These are phyloP conservation scores for Alternaria postmessia DNA, from an alignment of 2,329 filamentous ascomycete species.

Conservation along the genomic window DNA sequence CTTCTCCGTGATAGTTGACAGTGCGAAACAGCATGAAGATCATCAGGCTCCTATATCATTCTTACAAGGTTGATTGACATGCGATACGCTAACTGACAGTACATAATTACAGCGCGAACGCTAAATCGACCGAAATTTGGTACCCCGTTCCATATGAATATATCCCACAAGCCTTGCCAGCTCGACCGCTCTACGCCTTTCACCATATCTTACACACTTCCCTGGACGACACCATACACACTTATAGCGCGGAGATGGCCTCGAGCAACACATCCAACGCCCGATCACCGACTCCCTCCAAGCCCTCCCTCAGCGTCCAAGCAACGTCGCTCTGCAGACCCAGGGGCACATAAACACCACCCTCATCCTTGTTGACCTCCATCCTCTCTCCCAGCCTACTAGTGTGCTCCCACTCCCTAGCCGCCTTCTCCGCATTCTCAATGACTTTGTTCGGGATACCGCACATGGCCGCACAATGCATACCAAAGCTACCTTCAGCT, in stretches of 20 bases:
- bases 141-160: conserved; percentile 5
- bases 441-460: conserved; percentile 87
- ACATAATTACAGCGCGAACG: conserved; percentile 4
- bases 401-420: conserved; percentile 94
- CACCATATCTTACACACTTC: background rate
- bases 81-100: conserved; percentile 6
- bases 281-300: conserved; percentile 56
- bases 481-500: conserved; percentile 95
- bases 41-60: background rate
- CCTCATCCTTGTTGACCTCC: conserved; percentile 73
- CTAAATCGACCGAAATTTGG: background rate
- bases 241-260: conserved; percentile 63
- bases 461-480: conserved; percentile 99
- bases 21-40: background rate
- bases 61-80: background rate
- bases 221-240: background rate
- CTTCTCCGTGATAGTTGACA: background rate
- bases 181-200: background rate
- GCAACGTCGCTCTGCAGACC: conserved; percentile 89
- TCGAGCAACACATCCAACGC: conserved; percentile 65
- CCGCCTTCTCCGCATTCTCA: conserved; percentile 85
- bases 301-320: conserved; percentile 71
- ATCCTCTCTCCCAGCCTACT: conserved; percentile 87
- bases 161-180: background rate
- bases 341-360: conserved; percentile 81